Evolutionary conservation across 805 yeast species (phyloP), one percentile per base, ranked within the genome.

Genomic region (Ogataea allantospora): DNA sequence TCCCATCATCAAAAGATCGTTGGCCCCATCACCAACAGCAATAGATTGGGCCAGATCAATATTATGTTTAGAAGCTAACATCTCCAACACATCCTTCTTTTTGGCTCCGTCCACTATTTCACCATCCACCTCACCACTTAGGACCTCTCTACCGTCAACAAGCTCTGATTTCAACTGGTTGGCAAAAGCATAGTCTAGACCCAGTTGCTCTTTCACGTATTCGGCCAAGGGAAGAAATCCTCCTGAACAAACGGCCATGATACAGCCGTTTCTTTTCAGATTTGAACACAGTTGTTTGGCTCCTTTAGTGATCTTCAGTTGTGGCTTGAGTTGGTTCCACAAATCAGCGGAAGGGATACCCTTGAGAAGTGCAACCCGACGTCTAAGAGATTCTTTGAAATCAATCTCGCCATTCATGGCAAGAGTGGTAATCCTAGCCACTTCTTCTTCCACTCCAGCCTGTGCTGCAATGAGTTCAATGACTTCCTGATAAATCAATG

Each of bases 391-490:
- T 49, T 84, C 86, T 45, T 76, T 78, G 69, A 93, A 93, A 58
- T 93, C 98, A 13, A 93, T 67, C 57, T 91, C 96, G 18, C 97
- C 97, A 53, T 91, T 89, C 99, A 93, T 93, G 14, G 99, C 98
- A 17, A 87, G 72, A 26, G 83, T 87, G 2, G 99, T 93, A 51
- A 93, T 89, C 20, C 73, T 83, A 5, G 91, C 84, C 6, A 93
- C 99, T 58, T 87, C 70, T 5, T 73, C 78, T 55, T 93, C 96
- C 22, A 93, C 95, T 48, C 76, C 73, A n/a, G 96, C 98, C 53
- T 86, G 83, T 0, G 88, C 88, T 2, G 99, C 99, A 48, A 93
- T 91, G 56, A 93, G 63, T 57, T 93, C 99, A 50, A 93, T 93
- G 26, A 93, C 97, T 64, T 93, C 99, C 63, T 93, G 98, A 59